Base-by-base conservation (phyloP, 78 protist species). In the Dictyostelium citrinum region DNA sequence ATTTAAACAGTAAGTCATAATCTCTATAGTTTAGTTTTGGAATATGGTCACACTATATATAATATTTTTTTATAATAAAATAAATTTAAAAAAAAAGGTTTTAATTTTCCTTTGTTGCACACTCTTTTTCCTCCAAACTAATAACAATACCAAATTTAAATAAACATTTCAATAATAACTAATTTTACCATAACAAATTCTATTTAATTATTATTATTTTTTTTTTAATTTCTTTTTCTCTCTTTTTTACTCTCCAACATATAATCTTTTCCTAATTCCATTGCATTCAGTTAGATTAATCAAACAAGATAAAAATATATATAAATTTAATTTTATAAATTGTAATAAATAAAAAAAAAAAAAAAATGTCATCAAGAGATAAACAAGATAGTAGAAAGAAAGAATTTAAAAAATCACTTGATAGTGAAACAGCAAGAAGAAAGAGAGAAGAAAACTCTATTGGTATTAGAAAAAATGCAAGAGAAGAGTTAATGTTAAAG, bases 311-410 rank as follows among this genome's bases (percentile, higher is more conserved):
- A n/a, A n/a, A n/a, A n/a, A n/a, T n/a, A n/a, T n/a, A n/a, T n/a
- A n/a, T n/a, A n/a, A n/a, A n/a, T n/a, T n/a, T n/a, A n/a, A n/a
- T n/a, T n/a, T n/a, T n/a, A n/a, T n/a, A n/a, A n/a, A n/a, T n/a
- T n/a, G n/a, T n/a, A n/a, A 58, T 9, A 61, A 61, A 24, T 24
- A 61, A 61, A 24, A 24, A 2, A 61, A 61, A 0, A 27, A 5
- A 68, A 0, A 31, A 27, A 72, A 90, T 90, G 95, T 78, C 95
- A 71, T 43, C 85, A 14, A 64, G 94, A 45, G 88, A 93, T 75
- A 76, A 51, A 61, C 91, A 93, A 86, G 86, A 79, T n/a, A 35
- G 12, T 35, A 76, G 96, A 84, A 64, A 31, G 43, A 81, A 85
- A 37, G 67, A 60, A 22, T 93, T 82, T 58, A 93, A 94, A 90